Evolutionary conservation across 306 rosid genomes (phyloP).

Genomic region (Ochetophila trinervis): DNA sequence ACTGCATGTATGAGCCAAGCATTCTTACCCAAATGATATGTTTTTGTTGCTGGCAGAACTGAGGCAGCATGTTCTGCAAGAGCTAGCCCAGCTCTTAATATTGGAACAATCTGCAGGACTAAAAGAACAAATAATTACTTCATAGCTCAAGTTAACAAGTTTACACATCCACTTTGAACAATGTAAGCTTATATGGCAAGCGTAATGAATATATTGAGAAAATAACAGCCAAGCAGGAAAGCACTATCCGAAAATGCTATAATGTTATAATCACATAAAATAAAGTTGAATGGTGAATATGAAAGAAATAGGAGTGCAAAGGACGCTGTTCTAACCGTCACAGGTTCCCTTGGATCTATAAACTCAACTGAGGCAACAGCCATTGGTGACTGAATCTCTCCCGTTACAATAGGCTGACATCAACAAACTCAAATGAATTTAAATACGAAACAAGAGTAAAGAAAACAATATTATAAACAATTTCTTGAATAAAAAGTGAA

Average conservation of each 20-base stretch:
- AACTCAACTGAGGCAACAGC: conserved; percentile 90
- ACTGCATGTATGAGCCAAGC: conserved; percentile 4
- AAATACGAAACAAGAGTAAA: not conserved
- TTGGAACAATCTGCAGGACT: conserved; percentile 73
- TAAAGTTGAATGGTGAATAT: not conserved
- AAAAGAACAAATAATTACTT: conserved; percentile 25
- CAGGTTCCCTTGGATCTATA: conserved; percentile 91
- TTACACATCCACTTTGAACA: conserved; percentile 3
- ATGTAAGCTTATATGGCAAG: not conserved
- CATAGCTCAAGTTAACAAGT: conserved; percentile 18
- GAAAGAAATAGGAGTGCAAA: conserved; percentile 6
- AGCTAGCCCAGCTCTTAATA: conserved; percentile 90
- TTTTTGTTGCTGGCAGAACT: conserved; percentile 76
- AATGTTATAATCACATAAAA: not conserved
- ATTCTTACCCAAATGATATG: conserved; percentile 80
- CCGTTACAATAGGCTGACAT: conserved; percentile 70
- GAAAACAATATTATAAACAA: not conserved
- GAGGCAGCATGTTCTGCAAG: conserved; percentile 79
- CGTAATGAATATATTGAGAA: not conserved
- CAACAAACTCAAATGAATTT: not conserved
- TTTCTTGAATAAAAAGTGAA: too few relatives aligned
- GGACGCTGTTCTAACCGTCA: conserved; percentile 48
- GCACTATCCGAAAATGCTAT: not conserved
- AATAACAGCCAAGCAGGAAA: not conserved
- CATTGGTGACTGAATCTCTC: conserved; percentile 90